Percentiles rank a stretch among this genome's conserved stretches.
Conservation (phyloP, 2,329 filamentous ascomycete species). For the Pseudogymnoascus sp. region DNA sequence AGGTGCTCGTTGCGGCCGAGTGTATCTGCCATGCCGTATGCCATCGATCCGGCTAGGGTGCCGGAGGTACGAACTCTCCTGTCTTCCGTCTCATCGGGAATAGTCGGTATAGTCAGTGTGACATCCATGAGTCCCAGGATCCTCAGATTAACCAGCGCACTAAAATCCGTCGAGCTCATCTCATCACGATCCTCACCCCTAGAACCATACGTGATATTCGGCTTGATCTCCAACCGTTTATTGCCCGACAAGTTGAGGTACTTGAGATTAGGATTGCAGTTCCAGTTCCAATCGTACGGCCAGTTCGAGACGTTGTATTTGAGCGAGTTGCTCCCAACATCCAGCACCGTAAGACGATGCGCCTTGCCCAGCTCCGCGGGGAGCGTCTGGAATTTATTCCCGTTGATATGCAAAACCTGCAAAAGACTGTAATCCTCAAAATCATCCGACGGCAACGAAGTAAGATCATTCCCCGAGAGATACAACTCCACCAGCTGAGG, state of each 20-base stretch:
- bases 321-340: conserved; percentile 88
- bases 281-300: conserved; percentile 99
- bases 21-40: conserved; percentile 96
- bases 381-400: conserved; percentile 94
- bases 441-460: conserved; percentile 85
- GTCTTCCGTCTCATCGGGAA: conserved; percentile 93
- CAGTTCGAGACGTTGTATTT: conserved; percentile 99
- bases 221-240: conserved; percentile 87
- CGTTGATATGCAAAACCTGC: conserved; percentile 89
- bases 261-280: conserved; percentile 88
- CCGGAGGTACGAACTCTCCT: conserved; percentile 92
- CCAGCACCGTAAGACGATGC: conserved; percentile 81
- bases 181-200: conserved; percentile 65
- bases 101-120: conserved; percentile 83
- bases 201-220: conserved; percentile 64
- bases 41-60: conserved; percentile 81
- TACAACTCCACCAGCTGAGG: conserved; percentile 86
- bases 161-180: conserved; percentile 65
- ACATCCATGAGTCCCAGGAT: conserved; percentile 97
- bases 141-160: conserved; percentile 71
- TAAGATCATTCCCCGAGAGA: conserved; percentile 89
- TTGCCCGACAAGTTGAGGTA: conserved; percentile 97
- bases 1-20: conserved; percentile 89
- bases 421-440: conserved; percentile 82
- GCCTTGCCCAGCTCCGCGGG: conserved; percentile 93